These are phyloP conservation scores for Tylopilus vinaceipallidus DNA, from an alignment of 768 basidiomycete genomes.

Conservation along the genomic window DNA sequence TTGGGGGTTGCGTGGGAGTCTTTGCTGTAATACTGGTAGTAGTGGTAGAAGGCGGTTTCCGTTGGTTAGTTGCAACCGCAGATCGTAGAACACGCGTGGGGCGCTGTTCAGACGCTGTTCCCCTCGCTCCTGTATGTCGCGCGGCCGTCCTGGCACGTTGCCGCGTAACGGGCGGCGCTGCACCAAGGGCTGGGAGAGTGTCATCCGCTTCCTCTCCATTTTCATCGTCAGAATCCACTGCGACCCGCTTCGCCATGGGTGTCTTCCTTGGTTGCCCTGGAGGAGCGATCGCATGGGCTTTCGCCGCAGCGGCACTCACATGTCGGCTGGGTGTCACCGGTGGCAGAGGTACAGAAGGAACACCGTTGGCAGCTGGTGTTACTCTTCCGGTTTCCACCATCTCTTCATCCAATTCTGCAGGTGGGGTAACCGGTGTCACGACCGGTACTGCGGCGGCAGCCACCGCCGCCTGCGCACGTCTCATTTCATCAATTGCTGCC, in stretches of 20 bases:
- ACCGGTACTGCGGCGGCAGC: constrained; percentile 43
- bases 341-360: constrained; percentile 40
- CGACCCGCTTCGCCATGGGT: constrained; percentile 69
- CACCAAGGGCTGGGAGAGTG: constrained; percentile 59
- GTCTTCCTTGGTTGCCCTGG: constrained; percentile 89
- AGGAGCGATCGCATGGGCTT: constrained; percentile 68
- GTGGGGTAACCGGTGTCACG: constrained; percentile 76
- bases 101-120: constrained; percentile 67
- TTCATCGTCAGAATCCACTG: constrained; percentile 68
- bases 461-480: constrained; percentile 41
- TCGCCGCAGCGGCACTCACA: constrained; percentile 65
- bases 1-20: constrained; percentile 49
- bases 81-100: constrained; percentile 75
- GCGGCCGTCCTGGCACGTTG: constrained; percentile 38
- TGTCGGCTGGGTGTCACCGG: constrained; percentile 84
- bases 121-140: constrained; percentile 42
- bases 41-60: constrained; percentile 46
- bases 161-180: constrained; percentile 39
- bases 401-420: constrained; percentile 73
- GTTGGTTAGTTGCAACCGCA: constrained; percentile 52
- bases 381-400: constrained; percentile 45
- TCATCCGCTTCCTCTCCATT: constrained; percentile 55
- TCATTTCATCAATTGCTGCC: constrained; percentile 83
- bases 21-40: constrained; percentile 36
- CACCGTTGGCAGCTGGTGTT: constrained; percentile 27